Conservation (phyloP, 257 asterid species). For the Solanum neorickii region DNA sequence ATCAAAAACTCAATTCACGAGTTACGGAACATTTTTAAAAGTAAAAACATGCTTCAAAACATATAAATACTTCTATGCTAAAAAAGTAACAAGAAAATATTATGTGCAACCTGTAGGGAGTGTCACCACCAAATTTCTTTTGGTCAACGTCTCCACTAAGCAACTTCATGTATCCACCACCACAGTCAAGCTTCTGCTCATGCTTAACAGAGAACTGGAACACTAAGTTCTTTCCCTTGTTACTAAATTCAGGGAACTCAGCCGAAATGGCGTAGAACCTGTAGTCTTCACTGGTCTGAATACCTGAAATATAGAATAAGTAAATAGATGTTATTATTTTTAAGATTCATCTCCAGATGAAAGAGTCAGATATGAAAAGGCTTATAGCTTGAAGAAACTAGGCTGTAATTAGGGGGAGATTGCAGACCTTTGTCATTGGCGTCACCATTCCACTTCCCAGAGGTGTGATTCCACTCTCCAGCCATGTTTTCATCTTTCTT, state of each 20-base stretch:
- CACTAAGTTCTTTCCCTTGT: conserved; percentile 77
- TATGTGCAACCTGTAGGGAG: conserved; percentile 66
- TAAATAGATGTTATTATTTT: not conserved
- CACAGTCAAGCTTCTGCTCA: conserved; percentile 99
- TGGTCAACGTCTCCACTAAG: conserved; percentile 82
- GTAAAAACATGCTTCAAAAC: not conserved
- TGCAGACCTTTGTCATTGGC: conserved; percentile 55
- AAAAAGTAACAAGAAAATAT: not conserved
- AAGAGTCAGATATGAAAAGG: not conserved
- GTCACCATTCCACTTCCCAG: conserved; percentile 95
- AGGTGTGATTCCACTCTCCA: conserved; percentile 94
- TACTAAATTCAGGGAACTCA: conserved; percentile 89
- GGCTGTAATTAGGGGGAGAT: not conserved
- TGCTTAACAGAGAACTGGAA: conserved; percentile 96
- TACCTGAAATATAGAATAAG: conserved; percentile 36
- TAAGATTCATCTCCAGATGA: not conserved
- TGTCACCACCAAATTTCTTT: conserved; percentile 90
- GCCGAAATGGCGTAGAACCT: conserved; percentile 95
- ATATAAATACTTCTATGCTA: not conserved
- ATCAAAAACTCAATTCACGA: conserved; percentile 1
- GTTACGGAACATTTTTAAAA: not conserved
- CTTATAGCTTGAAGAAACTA: not conserved
- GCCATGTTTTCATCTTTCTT: conserved; percentile 87
- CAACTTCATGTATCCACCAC: conserved; percentile 99
- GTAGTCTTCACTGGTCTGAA: conserved; percentile 87